Percentiles rank a stretch among this genome's conserved stretches.
These are phyloP conservation scores for Puccinellia tenuiflora DNA, from an alignment of 176 grass and related monocot genomes.

Conservation along the genomic window DNA sequence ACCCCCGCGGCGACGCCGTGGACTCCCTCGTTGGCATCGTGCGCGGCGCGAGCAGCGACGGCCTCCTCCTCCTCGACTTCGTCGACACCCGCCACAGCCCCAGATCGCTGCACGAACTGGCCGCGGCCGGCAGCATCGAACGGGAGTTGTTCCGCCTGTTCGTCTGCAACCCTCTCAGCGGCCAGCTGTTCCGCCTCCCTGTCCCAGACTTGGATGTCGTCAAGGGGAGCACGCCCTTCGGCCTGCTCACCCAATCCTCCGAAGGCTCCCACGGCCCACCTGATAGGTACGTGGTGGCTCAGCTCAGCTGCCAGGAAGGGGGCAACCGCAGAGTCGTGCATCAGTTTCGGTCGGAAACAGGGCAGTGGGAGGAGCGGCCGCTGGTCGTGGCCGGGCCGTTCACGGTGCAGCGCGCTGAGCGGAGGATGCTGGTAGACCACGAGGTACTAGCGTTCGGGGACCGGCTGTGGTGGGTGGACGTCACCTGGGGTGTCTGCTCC, in stretches of 20 bases:
- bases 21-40: no score
- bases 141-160: no score
- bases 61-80: conserved; percentile 26
- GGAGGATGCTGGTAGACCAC: no score
- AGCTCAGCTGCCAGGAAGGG: not conserved
- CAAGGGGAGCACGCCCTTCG: not conserved
- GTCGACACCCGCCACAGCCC: not conserved
- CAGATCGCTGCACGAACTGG: not conserved
- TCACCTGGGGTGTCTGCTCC: not conserved
- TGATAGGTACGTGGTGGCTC: conserved; percentile 14
- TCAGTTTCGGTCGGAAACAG: conserved; percentile 4
- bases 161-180: conserved; percentile 24
- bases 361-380: not conserved
- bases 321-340: not conserved
- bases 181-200: conserved; percentile 20
- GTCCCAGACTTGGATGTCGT: not conserved
- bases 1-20: not conserved
- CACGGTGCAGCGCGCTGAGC: no score
- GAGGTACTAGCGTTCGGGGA: not conserved
- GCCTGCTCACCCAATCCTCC: conserved; percentile 12
- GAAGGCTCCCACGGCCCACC: not conserved
- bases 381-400: no score
- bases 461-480: not conserved
- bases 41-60: conserved; percentile 15
- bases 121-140: not conserved